Conservation (phyloP, 1,284 basidiomycete species). For the Cryptococcus floricola region DNA sequence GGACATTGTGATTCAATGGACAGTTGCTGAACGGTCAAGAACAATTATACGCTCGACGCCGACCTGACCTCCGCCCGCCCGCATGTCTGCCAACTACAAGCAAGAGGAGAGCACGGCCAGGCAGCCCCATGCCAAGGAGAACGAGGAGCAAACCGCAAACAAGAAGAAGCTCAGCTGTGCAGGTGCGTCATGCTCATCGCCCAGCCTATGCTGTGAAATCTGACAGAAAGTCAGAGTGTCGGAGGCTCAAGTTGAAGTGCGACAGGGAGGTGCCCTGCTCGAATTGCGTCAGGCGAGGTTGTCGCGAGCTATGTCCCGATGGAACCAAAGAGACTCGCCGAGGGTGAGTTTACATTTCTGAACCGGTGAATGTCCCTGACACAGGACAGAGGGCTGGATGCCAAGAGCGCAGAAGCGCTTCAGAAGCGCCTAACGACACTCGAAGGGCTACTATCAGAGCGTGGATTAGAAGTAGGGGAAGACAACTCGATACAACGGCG, state of each 20-base stretch:
- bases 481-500: neutral
- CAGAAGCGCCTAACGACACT: conserved; percentile 21
- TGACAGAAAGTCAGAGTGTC: conserved; percentile 14
- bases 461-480: conserved; percentile 14
- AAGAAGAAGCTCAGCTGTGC: too few species aligned
- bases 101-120: too few species aligned
- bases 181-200: too few species aligned
- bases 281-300: conserved; percentile 35
- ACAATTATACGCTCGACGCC: too few species aligned
- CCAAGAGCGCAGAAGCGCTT: conserved; percentile 18
- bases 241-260: conserved; percentile 33
- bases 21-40: too few species aligned
- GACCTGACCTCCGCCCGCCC: too few species aligned
- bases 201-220: too few species aligned
- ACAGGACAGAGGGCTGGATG: conserved; percentile 1
- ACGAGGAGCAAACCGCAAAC: too few species aligned
- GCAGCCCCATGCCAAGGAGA: too few species aligned
- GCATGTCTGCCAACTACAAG: too few species aligned
- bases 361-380: neutral
- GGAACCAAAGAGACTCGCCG: conserved; percentile 21
- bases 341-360: conserved; percentile 10
- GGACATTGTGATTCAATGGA: too few species aligned
- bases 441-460: conserved; percentile 18
- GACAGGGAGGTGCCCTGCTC: conserved; percentile 33
- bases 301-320: conserved; percentile 34